Evolutionary conservation across 2,329 filamentous ascomycete species (phyloP).

Genomic region (Claviceps digitariae): DNA sequence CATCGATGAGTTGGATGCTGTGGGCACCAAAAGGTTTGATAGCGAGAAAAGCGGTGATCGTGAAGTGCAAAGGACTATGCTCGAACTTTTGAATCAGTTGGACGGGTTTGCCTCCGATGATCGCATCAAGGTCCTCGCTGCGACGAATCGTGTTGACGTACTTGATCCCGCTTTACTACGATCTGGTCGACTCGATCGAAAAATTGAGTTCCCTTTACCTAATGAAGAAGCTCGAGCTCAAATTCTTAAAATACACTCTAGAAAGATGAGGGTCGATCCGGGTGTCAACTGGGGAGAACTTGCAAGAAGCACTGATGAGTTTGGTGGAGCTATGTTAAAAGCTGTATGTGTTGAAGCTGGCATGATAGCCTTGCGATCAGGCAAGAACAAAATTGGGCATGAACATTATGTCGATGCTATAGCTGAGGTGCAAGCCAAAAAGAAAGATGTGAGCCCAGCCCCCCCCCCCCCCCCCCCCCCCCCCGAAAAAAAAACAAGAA

Average conservation of each 20-base stretch:
- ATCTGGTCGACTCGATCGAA: constrained; percentile 84
- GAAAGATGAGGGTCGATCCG: constrained; percentile 95
- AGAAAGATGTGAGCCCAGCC: constrained; percentile 58
- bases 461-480: no score
- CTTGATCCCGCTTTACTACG: constrained; percentile 83
- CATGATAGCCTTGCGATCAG: constrained; percentile 93
- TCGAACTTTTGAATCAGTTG: constrained; percentile 95
- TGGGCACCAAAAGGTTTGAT: constrained; percentile 98
- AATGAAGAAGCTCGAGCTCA: constrained; percentile 96
- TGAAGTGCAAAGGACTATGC: constrained; percentile 97
- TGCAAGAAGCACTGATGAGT: constrained; percentile 94
- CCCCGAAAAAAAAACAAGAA: no score
- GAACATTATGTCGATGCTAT: constrained; percentile 99
- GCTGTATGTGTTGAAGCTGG: constrained; percentile 97
- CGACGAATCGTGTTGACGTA: constrained; percentile 89
- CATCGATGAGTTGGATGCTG: constrained; percentile 94
- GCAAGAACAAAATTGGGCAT: constrained; percentile 92
- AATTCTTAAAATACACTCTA: constrained; percentile 92
- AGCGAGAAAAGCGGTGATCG: constrained; percentile 95
- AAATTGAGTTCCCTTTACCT: constrained; percentile 95
- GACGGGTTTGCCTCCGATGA: constrained; percentile 97
- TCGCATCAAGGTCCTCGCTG: constrained; percentile 88
- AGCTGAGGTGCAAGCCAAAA: constrained; percentile 86
- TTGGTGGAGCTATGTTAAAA: constrained; percentile 94
- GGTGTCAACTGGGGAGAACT: constrained; percentile 92